Percentiles rank a stretch among this genome's conserved stretches.
Conservation (phyloP, 2,329 filamentous ascomycete genomes). For the Cladosporium sp. region DNA sequence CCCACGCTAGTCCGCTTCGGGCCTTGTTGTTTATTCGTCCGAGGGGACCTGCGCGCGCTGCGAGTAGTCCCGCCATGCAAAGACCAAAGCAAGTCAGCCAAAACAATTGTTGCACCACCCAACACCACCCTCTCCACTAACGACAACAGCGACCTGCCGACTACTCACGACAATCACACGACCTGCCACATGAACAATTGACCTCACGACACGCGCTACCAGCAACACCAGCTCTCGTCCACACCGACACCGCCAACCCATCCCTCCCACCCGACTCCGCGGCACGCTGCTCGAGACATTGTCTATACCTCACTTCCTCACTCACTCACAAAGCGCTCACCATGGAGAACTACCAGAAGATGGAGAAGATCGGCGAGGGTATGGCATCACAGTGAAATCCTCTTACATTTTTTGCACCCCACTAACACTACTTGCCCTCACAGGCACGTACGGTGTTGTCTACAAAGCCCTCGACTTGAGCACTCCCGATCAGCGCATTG, state of each 20-base stretch:
- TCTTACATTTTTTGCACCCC: background rate
- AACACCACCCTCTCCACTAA: background rate
- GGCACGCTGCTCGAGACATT: conserved; percentile 1
- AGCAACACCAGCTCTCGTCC: background rate
- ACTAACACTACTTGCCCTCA: conserved; percentile 15
- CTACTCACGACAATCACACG: background rate
- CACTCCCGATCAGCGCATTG: conserved; percentile 75
- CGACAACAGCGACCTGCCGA: background rate
- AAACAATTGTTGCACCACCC: background rate
- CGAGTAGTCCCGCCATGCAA: background rate
- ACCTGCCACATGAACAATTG: background rate
- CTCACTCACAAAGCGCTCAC: conserved; percentile 11
- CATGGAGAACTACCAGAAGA: conserved; percentile 96
- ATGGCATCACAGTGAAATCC: conserved; percentile 37
- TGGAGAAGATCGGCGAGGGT: conserved; percentile 97
- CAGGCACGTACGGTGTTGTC: conserved; percentile 91
- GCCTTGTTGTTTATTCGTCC: conserved; percentile 3
- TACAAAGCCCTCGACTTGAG: conserved; percentile 90
- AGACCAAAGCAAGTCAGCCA: background rate
- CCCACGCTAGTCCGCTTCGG: background rate
- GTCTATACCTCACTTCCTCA: background rate
- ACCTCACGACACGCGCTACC: background rate
- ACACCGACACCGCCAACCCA: background rate
- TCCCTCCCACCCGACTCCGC: conserved; percentile 9
- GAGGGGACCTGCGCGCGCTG: background rate